These are phyloP conservation scores for Pseudocercospora vitis DNA, from an alignment of 2,329 filamentous ascomycete species.

Conservation along the genomic window DNA sequence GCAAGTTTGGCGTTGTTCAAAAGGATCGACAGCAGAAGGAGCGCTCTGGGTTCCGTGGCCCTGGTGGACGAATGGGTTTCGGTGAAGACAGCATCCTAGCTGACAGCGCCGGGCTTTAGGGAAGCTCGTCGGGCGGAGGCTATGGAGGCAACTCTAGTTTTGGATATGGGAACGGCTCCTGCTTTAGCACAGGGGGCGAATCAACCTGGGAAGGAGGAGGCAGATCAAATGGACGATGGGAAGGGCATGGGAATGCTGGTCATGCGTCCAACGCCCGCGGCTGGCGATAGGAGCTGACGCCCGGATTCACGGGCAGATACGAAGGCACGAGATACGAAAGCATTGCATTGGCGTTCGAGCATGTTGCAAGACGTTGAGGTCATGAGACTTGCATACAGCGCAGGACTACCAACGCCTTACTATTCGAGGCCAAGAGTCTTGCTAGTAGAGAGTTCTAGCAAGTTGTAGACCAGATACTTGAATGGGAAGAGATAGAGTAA, in stretches of 20 bases:
- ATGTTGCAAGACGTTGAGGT: neutral
- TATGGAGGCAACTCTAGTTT: neutral
- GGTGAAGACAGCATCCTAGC: slow-evolving; percentile 24
- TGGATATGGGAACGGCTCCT: neutral
- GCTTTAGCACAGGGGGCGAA: too few species aligned
- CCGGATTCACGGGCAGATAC: neutral
- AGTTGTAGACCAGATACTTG: neutral
- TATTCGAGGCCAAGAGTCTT: neutral
- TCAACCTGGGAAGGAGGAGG: too few species aligned
- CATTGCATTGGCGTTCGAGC: neutral
- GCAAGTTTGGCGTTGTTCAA: slow-evolving; percentile 61
- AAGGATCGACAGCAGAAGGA: slow-evolving; percentile 41
- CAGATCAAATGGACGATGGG: too few species aligned
- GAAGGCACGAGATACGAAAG: slow-evolving; percentile 1
- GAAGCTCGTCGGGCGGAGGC: slow-evolving; percentile 7
- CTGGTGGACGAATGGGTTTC: slow-evolving; percentile 15
- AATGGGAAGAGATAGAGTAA: neutral
- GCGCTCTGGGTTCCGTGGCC: slow-evolving; percentile 20
- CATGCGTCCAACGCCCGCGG: neutral
- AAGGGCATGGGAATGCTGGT: neutral
- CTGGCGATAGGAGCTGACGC: neutral
- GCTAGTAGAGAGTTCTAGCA: neutral
- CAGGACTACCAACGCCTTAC: too few species aligned
- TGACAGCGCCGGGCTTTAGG: slow-evolving; percentile 26
- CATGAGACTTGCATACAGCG: neutral